These are phyloP conservation scores for Penicillium sp. DNA, from an alignment of 2,329 filamentous ascomycete species.

Conservation along the genomic window DNA sequence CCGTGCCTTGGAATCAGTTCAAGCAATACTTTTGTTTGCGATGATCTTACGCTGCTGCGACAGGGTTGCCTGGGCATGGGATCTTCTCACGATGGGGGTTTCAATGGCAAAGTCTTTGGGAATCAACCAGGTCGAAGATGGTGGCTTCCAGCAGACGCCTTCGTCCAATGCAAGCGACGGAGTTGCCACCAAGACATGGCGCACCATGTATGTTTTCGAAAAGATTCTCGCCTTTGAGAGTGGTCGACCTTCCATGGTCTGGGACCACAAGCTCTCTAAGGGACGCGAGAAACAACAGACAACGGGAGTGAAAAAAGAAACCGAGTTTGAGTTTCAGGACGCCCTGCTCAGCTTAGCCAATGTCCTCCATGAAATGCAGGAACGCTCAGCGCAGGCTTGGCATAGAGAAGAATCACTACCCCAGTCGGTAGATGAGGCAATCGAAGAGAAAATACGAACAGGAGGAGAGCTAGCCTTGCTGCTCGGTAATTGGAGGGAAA, in stretches of 20 bases:
- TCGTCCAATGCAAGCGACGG: background rate
- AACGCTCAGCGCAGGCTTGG: conserved; percentile 11
- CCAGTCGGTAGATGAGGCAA: conserved; percentile 12
- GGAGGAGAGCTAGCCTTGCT: conserved; percentile 6
- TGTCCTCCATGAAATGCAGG: conserved; percentile 12
- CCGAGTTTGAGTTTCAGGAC: background rate
- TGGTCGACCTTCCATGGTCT: conserved; percentile 9
- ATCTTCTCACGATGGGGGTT: conserved; percentile 9
- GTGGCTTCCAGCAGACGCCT: background rate
- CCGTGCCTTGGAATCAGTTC: conserved; percentile 2
- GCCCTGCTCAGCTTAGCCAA: conserved; percentile 7
- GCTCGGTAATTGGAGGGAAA: conserved; percentile 5
- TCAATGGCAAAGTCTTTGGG: conserved; percentile 13
- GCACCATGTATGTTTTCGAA: conserved; percentile 14
- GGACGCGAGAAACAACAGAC: background rate
- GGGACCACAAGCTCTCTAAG: conserved; percentile 8
- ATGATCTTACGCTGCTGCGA: conserved; percentile 13
- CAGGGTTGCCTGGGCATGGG: conserved; percentile 12
- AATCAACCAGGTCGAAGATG: background rate
- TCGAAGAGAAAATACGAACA: conserved; percentile 13
- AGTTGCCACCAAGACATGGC: conserved; percentile 1
- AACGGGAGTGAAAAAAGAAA: no score
- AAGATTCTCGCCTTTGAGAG: conserved; percentile 9
- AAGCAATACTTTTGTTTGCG: conserved; percentile 9
- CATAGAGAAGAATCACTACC: conserved; percentile 10